phyloP scores from a whole-genome alignment of 768 basidiomycete species.

The Cystobasidium onofrii region DNA sequence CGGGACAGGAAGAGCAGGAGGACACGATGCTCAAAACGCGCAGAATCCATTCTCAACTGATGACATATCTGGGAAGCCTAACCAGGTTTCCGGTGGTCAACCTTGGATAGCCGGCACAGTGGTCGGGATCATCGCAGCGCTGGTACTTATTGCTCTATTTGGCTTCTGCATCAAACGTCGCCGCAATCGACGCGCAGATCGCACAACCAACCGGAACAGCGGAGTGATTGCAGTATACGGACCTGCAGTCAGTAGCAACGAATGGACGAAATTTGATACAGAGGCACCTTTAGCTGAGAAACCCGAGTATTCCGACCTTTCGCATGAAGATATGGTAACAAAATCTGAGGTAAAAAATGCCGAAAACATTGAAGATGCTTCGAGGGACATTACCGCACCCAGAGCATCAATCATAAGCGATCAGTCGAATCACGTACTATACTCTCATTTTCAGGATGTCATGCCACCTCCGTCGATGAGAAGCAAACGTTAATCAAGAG shows the following conservation, averaged over 20 bases:
- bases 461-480: conserved; percentile 22
- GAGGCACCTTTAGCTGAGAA: not conserved
- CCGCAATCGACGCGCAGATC: too few species aligned
- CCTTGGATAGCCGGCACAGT: too few species aligned
- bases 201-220: too few species aligned
- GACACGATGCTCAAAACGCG: too few species aligned
- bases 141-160: too few species aligned
- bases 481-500: not conserved
- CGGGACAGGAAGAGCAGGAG: too few species aligned
- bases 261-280: not conserved
- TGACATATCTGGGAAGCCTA: too few species aligned
- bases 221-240: too few species aligned
- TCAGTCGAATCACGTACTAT: not conserved
- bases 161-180: too few species aligned
- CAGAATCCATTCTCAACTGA: too few species aligned
- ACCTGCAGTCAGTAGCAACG: not conserved
- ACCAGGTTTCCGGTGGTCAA: too few species aligned
- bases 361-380: not conserved
- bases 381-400: not conserved
- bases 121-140: too few species aligned
- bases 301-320: not conserved
- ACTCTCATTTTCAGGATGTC: not conserved
- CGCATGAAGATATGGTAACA: not conserved
- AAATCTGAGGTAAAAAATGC: not conserved
- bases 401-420: not conserved